Evolutionary conservation across 441 rosid species (phyloP), one percentile per base, ranked within the genome.

Genomic region (Gossypium lobatum): DNA sequence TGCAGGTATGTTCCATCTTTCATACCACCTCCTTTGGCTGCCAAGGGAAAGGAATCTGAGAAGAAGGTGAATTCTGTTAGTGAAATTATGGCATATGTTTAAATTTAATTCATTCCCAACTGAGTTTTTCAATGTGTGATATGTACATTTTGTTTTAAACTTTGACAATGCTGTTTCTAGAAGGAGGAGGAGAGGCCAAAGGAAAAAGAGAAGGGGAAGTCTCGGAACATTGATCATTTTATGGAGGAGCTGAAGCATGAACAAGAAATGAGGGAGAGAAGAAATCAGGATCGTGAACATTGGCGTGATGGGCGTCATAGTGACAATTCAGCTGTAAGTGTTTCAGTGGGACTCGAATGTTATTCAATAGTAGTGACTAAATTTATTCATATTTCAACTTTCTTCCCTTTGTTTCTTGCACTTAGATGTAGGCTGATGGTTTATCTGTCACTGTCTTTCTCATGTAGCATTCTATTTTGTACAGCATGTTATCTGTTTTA

Each of bases 1-100:
- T 89, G 92, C 87, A 95, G 99, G 91, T 95, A 95, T 87, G 98
- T 95, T 76, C 99, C 99, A 80, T 95, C 99, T 83, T 95, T 95
- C 74, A 80, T 95, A 82, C 99, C 99, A 67, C 99, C 99, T 78
- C 95, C 97, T 64, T 46, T 93, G 92, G 89, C 96, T 48, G 78
- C 91, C 75, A 95, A 87, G 85, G 99, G 93, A 82, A 95, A 85
- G 79, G 99, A 95, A 76, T 74, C 88, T 42, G 98, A 93, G 79
- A 95, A 80, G 86, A 92, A 88, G 98, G 99, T 95, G 14, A 76
- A 85, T 78, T 77, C 59, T 64, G 58, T 42, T 26, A 55, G 34
- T 42, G 62, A 71, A 48, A 63, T 55, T 68, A 48, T 58, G 58
- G 9, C 9, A 34, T 55, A 57, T 59, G n/a, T 64, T 46, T n/a